phyloP scores from a whole-genome alignment of 345 rosid species.

The Gossypium rotundifolium region DNA sequence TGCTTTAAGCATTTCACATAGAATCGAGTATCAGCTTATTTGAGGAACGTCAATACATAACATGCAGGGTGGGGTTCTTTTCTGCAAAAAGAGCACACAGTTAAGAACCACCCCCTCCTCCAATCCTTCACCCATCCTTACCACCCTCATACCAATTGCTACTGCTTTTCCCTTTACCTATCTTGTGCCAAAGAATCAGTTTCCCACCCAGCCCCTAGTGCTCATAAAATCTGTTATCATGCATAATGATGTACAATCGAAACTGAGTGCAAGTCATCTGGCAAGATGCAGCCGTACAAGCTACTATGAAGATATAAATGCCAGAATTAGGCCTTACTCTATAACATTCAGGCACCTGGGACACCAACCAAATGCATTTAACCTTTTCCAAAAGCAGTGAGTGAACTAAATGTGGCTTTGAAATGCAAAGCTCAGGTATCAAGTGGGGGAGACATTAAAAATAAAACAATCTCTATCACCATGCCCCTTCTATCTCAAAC shows the following conservation, averaged over 20 bases:
- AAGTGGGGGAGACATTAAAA: neutral
- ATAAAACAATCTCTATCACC: neutral
- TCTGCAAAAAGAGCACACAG: neutral
- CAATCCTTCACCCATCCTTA: neutral
- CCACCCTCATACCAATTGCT: neutral
- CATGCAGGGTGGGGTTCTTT: neutral
- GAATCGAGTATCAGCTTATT: neutral
- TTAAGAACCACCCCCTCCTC: neutral
- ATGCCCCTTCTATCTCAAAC: neutral
- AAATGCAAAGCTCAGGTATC: neutral
- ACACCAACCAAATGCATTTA: neutral
- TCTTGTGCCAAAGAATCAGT: neutral
- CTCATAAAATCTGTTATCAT: neutral
- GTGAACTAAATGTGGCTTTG: conserved; percentile 1
- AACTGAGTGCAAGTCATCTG: neutral
- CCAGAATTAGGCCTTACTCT: neutral
- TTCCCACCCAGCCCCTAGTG: neutral
- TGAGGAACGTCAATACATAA: neutral
- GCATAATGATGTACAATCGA: neutral
- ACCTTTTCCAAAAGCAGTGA: neutral
- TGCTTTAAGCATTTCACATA: neutral
- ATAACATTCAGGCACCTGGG: neutral
- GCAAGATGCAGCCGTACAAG: neutral
- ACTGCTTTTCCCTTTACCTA: neutral
- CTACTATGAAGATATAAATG: neutral